Base-by-base conservation (phyloP, 2,329 filamentous ascomycete genomes). In the Exserohilum turcica region DNA sequence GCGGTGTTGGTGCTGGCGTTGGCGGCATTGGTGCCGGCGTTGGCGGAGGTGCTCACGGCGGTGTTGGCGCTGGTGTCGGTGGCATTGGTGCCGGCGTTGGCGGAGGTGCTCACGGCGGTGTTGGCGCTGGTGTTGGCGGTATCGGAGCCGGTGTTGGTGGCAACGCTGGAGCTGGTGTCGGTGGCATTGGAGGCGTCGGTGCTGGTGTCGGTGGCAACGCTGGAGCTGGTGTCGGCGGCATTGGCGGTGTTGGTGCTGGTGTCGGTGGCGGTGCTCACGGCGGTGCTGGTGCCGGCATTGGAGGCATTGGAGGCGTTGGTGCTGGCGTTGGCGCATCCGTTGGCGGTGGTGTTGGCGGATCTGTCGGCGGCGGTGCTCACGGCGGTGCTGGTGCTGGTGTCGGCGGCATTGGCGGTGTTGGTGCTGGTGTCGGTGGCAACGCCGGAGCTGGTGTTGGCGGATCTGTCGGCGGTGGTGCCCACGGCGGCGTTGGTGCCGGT, bases 371-470 rank as follows among this genome's bases (percentile, higher is more conserved):
- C 3, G 40, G 48, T 16, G 48, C 18, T 5, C 16, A 33, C 10
- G 48, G 28, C 3, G 42, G 40, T n/a, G 48, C 15, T 33, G 48
- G 48, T n/a, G 40, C 27, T 15, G 24, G 33, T 16, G 48, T 16
- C 10, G 29, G 42, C 5, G 40, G 27, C 9, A 19, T 27, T 4
- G 48, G 10, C 10, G 40, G 33, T 18, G 48, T 10, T 19, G 15
- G 18, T n/a, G 40, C 21, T 16, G 29, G 32, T 27, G 29, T 15
- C 7, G 16, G 13, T 6, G 44, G 29, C n/a, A n/a, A 27, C 3
- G 48, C n/a, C 10, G 40, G 33, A n/a, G 48, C n/a, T 19, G 15
- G 18, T n/a, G 40, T 32, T 16, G 29, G 32, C 3, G 31, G n/a
- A 6, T 18, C 12, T 27, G 29, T 15, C 7, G 16, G 13, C 5